Conservation (phyloP, 441 rosid species). For the Jatropha multifida region DNA sequence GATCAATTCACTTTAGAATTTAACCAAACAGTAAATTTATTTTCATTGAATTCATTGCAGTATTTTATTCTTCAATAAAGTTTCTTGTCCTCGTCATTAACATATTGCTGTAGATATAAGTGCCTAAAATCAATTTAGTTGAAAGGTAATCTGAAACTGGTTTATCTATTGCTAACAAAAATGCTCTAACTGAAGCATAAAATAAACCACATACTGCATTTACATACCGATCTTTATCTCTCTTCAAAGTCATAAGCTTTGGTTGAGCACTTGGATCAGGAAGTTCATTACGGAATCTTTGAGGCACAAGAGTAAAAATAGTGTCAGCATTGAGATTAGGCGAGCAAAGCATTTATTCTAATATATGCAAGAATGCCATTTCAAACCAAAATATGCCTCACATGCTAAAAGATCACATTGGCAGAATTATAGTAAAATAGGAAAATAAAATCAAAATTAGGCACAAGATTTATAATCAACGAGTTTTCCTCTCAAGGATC, state of each 20-base stretch:
- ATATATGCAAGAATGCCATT: conserved; percentile 22
- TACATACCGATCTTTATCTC: conserved; percentile 84
- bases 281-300: conserved; percentile 95
- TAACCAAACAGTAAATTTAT: too few relatives aligned
- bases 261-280: conserved; percentile 95
- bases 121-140: neutral
- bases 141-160: neutral
- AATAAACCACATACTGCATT: neutral
- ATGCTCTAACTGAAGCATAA: neutral
- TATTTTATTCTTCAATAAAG: neutral
- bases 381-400: conserved; percentile 2
- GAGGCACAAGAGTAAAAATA: conserved; percentile 18
- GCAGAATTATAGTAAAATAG: neutral
- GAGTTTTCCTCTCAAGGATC: neutral
- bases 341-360: neutral
- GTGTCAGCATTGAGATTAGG: neutral
- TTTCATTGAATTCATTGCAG: neutral
- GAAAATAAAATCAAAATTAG: conserved; percentile 8
- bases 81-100: too few relatives aligned
- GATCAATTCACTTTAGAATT: too few relatives aligned
- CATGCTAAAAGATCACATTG: neutral
- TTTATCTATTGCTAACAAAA: neutral
- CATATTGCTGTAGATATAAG: too few relatives aligned
- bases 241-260: conserved; percentile 79
- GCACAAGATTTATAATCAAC: conserved; percentile 1